A percentile compares a stretch with the other conserved stretches of the same genome.
phyloP scores from a whole-genome alignment of 371 early-diverging fungal genomes.

The Mortierella sp. region DNA sequence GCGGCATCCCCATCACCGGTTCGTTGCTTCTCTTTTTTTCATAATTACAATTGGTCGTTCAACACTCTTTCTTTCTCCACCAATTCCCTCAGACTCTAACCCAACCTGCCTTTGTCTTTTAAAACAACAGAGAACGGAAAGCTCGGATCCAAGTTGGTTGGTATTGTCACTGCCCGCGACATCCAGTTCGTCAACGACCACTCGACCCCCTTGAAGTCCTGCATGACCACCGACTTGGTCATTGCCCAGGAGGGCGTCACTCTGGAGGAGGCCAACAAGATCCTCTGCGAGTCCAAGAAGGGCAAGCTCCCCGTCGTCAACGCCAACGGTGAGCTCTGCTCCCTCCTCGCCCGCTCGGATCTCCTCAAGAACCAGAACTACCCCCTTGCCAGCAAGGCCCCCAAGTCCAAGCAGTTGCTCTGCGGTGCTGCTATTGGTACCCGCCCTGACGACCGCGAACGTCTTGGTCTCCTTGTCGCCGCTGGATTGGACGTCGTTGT shows the following conservation, averaged over 20 bases:
- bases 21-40: slow-evolving; percentile 38
- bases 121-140: slow-evolving; percentile 78
- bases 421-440: slow-evolving; percentile 96
- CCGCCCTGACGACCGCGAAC: slow-evolving; percentile 89
- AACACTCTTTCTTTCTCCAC: not conserved
- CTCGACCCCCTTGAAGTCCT: slow-evolving; percentile 69
- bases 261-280: slow-evolving; percentile 90
- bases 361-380: slow-evolving; percentile 96
- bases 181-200: slow-evolving; percentile 90
- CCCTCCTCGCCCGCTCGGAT: slow-evolving; percentile 95
- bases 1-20: slow-evolving; percentile 97
- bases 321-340: slow-evolving; percentile 82
- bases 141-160: slow-evolving; percentile 90
- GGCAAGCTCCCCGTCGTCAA: slow-evolving; percentile 98
- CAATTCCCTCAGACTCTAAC: not conserved
- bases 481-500: slow-evolving; percentile 96
- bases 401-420: slow-evolving; percentile 90
- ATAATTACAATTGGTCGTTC: too few relatives aligned
- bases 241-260: slow-evolving; percentile 90
- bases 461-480: slow-evolving; percentile 88
- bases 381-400: slow-evolving; percentile 91
- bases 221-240: slow-evolving; percentile 95
- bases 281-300: slow-evolving; percentile 91
- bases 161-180: slow-evolving; percentile 97
- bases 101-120: slow-evolving; percentile 1